Evolutionary conservation across 805 yeast species (phyloP).

Genomic region (Pichia heedii): DNA sequence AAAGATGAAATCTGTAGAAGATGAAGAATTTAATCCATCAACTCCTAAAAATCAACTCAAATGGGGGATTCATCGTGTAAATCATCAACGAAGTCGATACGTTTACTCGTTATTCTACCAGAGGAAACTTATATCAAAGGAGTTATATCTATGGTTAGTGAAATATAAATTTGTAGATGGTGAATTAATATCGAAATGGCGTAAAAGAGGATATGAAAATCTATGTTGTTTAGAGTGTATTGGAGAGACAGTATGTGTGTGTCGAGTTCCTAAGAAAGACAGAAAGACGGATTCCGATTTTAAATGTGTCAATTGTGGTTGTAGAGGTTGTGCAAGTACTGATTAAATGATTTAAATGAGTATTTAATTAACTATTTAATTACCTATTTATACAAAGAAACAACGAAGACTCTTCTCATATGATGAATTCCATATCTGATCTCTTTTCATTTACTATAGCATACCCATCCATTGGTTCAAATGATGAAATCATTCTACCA

Average conservation of each 20-base stretch:
- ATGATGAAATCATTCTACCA: constrained; percentile 69
- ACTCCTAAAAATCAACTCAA: constrained; percentile 42
- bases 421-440: not conserved
- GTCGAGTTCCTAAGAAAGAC: constrained; percentile 65
- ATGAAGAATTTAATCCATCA: constrained; percentile 32
- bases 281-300: constrained; percentile 27
- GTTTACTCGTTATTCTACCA: constrained; percentile 66
- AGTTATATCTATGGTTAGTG: constrained; percentile 66
- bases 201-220: constrained; percentile 64
- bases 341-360: no score
- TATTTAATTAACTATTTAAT: not conserved
- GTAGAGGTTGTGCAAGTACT: constrained; percentile 73
- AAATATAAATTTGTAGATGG: constrained; percentile 59
- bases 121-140: constrained; percentile 54
- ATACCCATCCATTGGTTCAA: constrained; percentile 67
- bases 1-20: constrained; percentile 38
- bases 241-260: constrained; percentile 66
- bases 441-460: constrained; percentile 27
- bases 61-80: constrained; percentile 64
- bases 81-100: constrained; percentile 70
- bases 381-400: no score
- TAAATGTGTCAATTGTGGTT: constrained; percentile 71
- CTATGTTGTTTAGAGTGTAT: constrained; percentile 80
- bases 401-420: no score
- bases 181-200: constrained; percentile 63